These are phyloP conservation scores for Botrytis byssoidea DNA, from an alignment of 2,329 filamentous ascomycete species.

Conservation along the genomic window DNA sequence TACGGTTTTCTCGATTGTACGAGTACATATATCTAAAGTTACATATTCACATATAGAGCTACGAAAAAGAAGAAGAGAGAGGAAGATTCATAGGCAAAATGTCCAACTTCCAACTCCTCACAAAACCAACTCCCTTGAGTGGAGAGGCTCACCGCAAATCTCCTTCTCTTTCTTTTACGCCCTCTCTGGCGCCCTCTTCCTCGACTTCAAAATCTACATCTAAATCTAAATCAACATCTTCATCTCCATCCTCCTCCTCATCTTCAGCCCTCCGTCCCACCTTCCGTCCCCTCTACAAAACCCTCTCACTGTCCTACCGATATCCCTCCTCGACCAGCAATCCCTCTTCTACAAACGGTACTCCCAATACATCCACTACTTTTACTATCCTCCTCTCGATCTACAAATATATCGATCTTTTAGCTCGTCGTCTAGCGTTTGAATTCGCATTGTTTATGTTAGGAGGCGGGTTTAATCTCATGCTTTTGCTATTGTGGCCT, in stretches of 20 bases:
- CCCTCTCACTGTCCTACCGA: slow-evolving; percentile 25
- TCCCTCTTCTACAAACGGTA: slow-evolving; percentile 26
- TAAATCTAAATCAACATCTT: slow-evolving; percentile 21
- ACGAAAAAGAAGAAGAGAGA: background rate
- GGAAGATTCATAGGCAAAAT: background rate
- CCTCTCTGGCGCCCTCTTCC: slow-evolving; percentile 26
- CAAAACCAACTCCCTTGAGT: slow-evolving; percentile 25
- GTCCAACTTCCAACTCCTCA: slow-evolving; percentile 5
- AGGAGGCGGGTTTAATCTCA: slow-evolving; percentile 33
- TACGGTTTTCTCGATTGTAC: background rate
- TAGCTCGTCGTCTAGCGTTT: slow-evolving; percentile 25
- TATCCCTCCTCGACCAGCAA: slow-evolving; percentile 17
- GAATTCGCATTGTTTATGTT: slow-evolving; percentile 36
- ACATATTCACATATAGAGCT: background rate
- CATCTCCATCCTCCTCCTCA: slow-evolving; percentile 24
- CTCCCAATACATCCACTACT: slow-evolving; percentile 12
- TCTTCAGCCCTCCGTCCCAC: background rate
- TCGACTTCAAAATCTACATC: slow-evolving; percentile 20
- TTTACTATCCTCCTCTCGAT: slow-evolving; percentile 30
- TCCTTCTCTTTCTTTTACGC: slow-evolving; percentile 10
- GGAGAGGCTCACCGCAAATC: slow-evolving; percentile 15
- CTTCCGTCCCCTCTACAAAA: slow-evolving; percentile 27
- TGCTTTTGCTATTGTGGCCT: slow-evolving; percentile 38
- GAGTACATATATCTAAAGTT: background rate
- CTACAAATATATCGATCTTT: slow-evolving; percentile 22